Percentiles rank a stretch among this genome's conserved stretches.
Evolutionary conservation across 208 protist species (phyloP).

Genomic region (Tritrichomonas foetus): DNA sequence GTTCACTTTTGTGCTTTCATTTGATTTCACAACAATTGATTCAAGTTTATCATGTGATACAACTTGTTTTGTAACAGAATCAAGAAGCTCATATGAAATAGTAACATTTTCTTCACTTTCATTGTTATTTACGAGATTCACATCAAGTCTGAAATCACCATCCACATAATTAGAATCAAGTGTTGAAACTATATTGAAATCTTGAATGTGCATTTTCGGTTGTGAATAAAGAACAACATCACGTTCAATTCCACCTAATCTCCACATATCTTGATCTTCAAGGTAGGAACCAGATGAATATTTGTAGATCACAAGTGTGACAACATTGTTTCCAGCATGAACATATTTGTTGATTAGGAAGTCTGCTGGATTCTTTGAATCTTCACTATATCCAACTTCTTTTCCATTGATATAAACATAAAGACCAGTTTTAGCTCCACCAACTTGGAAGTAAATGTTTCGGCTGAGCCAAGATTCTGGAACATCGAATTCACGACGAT

Average conservation of each 20-base stretch:
- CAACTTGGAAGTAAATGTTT: slow-evolving; percentile 5
- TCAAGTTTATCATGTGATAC: too few relatives aligned
- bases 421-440: slow-evolving; percentile 39
- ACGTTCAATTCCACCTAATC: slow-evolving; percentile 51
- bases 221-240: slow-evolving; percentile 49
- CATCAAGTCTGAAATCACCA: too few relatives aligned
- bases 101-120: too few relatives aligned
- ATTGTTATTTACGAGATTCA: too few relatives aligned
- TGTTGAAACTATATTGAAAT: slow-evolving; percentile 39
- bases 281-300: slow-evolving; percentile 53
- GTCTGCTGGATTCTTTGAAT: background rate
- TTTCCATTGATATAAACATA: background rate
- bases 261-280: slow-evolving; percentile 59
- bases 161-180: too few relatives aligned
- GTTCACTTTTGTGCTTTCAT: background rate
- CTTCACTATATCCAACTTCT: background rate
- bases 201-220: slow-evolving; percentile 27
- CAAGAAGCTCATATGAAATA: too few relatives aligned
- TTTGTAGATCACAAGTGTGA: slow-evolving; percentile 47
- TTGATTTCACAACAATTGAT: too few relatives aligned
- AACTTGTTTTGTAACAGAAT: too few relatives aligned
- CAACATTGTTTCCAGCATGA: slow-evolving; percentile 50
- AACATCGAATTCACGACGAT: slow-evolving; percentile 42
- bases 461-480: slow-evolving; percentile 29
- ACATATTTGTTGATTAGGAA: background rate